Evolutionary conservation across 805 yeast species (phyloP).

Genomic region (Clavispora vitiphila): DNA sequence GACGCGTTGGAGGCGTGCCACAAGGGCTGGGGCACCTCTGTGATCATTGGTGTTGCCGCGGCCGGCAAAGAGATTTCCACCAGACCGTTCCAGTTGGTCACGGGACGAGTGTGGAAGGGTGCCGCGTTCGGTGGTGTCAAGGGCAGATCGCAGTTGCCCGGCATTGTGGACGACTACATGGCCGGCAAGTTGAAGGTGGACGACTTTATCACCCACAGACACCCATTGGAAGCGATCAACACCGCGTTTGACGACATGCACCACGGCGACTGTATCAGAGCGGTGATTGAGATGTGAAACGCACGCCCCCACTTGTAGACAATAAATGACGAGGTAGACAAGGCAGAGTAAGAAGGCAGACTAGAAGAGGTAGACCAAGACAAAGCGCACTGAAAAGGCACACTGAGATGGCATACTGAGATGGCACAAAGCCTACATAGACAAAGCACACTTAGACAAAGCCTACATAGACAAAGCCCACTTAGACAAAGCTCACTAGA

Average conservation of each 20-base stretch:
- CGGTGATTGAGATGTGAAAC: constrained; percentile 57
- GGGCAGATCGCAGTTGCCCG: constrained; percentile 94
- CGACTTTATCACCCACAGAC: constrained; percentile 92
- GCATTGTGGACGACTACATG: constrained; percentile 79
- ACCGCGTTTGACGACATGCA: constrained; percentile 93
- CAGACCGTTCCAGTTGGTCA: constrained; percentile 97
- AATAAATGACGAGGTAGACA: constrained; percentile 24
- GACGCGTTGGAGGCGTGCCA: constrained; percentile 95
- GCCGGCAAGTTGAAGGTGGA: constrained; percentile 81
- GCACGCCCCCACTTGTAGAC: constrained; percentile 1
- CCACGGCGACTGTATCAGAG: constrained; percentile 88
- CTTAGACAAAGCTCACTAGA: no score
- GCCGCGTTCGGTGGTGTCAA: constrained; percentile 99
- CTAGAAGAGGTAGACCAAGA: no score
- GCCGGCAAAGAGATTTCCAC: constrained; percentile 96
- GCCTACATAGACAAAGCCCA: no score
- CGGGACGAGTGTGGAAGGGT: constrained; percentile 98
- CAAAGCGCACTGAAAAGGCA: no score
- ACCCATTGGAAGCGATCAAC: constrained; percentile 71
- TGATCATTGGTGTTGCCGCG: constrained; percentile 97
- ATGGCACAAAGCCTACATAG: no score
- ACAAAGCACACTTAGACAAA: no score
- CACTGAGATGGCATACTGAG: no score
- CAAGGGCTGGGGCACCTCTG: constrained; percentile 98
- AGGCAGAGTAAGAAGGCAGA: no score